Conservation (phyloP, 2,329 filamentous ascomycete genomes). For the Xylaria sp. region DNA sequence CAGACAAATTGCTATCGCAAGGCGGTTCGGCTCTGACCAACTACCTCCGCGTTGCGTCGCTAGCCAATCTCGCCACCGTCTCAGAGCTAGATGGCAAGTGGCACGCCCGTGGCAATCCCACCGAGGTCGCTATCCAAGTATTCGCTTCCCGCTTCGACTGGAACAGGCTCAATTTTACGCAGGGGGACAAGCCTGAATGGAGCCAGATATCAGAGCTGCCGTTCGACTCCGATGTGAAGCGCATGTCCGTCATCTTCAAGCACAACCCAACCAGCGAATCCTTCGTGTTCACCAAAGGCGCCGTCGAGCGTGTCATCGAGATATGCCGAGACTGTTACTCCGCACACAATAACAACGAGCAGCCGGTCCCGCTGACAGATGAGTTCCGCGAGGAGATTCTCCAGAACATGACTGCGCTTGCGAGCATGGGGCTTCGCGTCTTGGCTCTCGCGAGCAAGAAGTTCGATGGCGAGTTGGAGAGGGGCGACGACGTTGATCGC, state of each 20-base stretch:
- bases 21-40: constrained; percentile 54
- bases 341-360: constrained; percentile 40
- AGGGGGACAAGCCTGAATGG: constrained; percentile 57
- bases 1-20: constrained; percentile 46
- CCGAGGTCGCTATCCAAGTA: constrained; percentile 75
- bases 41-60: constrained; percentile 64
- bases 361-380: constrained; percentile 50
- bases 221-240: constrained; percentile 75
- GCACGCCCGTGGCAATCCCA: constrained; percentile 68
- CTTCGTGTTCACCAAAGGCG: constrained; percentile 62
- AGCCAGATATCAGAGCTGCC: constrained; percentile 68
- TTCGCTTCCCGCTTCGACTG: constrained; percentile 70
- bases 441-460: constrained; percentile 65
- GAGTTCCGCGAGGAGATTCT: constrained; percentile 59
- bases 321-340: constrained; percentile 57
- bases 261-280: constrained; percentile 44
- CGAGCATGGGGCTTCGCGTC: constrained; percentile 64
- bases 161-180: constrained; percentile 59
- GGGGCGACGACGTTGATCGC: constrained; percentile 55
- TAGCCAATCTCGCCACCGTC: constrained; percentile 61
- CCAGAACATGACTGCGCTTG: constrained; percentile 66
- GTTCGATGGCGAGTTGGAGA: constrained; percentile 48
- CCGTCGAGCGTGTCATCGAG: constrained; percentile 70
- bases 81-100: constrained; percentile 54
- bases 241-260: constrained; percentile 72